Evolutionary conservation across 495 filamentous ascomycete species (phyloP).

Genomic region (Aspergillus cristatus): DNA sequence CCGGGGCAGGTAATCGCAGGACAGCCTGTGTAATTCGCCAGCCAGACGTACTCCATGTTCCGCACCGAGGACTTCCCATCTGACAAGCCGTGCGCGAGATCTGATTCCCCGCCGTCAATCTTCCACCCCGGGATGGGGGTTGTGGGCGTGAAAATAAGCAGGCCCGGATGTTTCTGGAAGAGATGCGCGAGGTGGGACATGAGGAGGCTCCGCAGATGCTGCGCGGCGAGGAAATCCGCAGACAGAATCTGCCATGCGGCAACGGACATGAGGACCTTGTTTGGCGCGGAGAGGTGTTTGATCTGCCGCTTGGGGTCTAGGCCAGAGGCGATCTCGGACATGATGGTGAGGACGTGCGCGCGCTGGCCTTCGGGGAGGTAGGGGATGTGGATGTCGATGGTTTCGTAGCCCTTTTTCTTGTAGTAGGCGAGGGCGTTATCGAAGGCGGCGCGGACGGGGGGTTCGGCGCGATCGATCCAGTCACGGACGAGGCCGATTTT

Average conservation of each 20-base stretch:
- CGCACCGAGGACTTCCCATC: conserved; percentile 64
- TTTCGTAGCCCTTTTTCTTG: conserved; percentile 47
- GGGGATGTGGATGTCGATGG: conserved; percentile 68
- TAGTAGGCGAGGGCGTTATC: conserved; percentile 54
- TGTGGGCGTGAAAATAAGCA: conserved; percentile 75
- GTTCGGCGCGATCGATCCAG: conserved; percentile 66
- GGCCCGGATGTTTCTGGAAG: conserved; percentile 60
- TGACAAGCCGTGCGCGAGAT: conserved; percentile 56
- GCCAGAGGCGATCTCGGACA: conserved; percentile 52
- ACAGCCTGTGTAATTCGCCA: conserved; percentile 75
- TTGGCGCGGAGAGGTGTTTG: conserved; percentile 52
- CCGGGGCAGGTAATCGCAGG: conserved; percentile 72
- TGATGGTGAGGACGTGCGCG: conserved; percentile 74
- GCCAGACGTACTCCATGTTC: conserved; percentile 83
- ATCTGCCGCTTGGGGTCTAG: conserved; percentile 31
- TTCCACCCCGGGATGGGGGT: conserved; percentile 69
- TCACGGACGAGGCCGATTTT: conserved; percentile 62
- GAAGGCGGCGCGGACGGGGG: conserved; percentile 51
- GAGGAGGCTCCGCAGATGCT: conserved; percentile 62
- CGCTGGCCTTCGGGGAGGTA: conserved; percentile 63
- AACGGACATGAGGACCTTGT: conserved; percentile 61
- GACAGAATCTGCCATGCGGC: conserved; percentile 52
- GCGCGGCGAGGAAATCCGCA: conserved; percentile 62
- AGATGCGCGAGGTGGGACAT: conserved; percentile 77
- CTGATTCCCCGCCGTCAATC: conserved; percentile 39